phyloP scores from a whole-genome alignment of 352 stramenopile species.

The Pythium periplocum region DNA sequence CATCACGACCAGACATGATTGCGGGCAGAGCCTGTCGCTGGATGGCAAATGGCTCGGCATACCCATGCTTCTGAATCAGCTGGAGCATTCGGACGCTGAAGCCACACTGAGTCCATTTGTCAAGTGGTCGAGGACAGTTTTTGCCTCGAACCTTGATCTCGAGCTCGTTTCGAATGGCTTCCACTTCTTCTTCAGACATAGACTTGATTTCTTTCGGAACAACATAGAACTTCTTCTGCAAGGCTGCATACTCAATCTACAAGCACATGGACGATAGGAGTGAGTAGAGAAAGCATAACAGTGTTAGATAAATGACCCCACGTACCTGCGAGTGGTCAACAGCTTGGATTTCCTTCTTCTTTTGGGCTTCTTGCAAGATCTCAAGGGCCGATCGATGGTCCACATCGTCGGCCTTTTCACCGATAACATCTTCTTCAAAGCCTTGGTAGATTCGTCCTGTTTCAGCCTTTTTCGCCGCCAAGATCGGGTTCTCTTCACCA shows the following conservation, averaged over 20 bases:
- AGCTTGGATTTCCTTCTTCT: slow-evolving; percentile 92
- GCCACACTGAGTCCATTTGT: slow-evolving; percentile 97
- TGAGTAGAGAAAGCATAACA: not conserved
- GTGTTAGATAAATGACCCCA: not conserved
- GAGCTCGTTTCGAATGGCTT: slow-evolving; percentile 73
- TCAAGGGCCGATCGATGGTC: slow-evolving; percentile 84
- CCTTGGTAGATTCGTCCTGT: slow-evolving; percentile 82
- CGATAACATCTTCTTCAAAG: slow-evolving; percentile 80
- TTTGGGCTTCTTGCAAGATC: slow-evolving; percentile 88
- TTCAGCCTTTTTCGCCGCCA: slow-evolving; percentile 38
- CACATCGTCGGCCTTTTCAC: slow-evolving; percentile 68
- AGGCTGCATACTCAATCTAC: slow-evolving; percentile 93
- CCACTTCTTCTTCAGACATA: slow-evolving; percentile 85
- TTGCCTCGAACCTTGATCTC: slow-evolving; percentile 98
- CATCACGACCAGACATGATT: slow-evolving; percentile 98
- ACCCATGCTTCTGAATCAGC: slow-evolving; percentile 92
- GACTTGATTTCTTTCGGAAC: slow-evolving; percentile 91
- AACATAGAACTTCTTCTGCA: slow-evolving; percentile 99
- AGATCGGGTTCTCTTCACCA: slow-evolving; percentile 2
- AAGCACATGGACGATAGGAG: not conserved
- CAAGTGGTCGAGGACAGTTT: slow-evolving; percentile 92
- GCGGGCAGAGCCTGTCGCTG: slow-evolving; percentile 96
- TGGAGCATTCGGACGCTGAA: slow-evolving; percentile 94
- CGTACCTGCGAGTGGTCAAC: slow-evolving; percentile 92
- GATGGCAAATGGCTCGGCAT: slow-evolving; percentile 95